Evolutionary conservation across 2,329 filamentous ascomycete genomes (phyloP).

Genomic region (Trichophyton benhamiae): DNA sequence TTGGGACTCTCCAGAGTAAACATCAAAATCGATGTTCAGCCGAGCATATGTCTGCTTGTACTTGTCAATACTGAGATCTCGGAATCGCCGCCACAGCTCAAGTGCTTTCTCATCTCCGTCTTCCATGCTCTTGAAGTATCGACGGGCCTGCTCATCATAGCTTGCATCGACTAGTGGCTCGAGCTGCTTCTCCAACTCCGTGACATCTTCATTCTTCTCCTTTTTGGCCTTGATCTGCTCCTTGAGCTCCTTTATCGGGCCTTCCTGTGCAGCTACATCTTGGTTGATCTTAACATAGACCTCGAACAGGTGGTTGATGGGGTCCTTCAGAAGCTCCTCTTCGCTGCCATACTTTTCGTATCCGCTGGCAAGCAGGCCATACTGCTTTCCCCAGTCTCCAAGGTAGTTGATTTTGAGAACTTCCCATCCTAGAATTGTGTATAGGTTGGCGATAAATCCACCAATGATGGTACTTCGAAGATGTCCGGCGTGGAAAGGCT

Average conservation of each 20-base stretch:
- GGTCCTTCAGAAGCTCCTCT: constrained; percentile 47
- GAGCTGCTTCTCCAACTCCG: constrained; percentile 39
- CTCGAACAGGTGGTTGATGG: constrained; percentile 53
- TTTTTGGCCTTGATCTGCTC: constrained; percentile 38
- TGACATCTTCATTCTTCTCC: constrained; percentile 38
- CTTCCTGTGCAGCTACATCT: constrained; percentile 45
- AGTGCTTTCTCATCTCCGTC: constrained; percentile 49
- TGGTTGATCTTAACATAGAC: constrained; percentile 54
- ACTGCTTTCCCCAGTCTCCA: constrained; percentile 58
- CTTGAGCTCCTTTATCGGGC: constrained; percentile 43
- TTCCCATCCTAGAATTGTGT: constrained; percentile 49
- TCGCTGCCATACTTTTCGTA: constrained; percentile 51
- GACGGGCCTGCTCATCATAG: constrained; percentile 48
- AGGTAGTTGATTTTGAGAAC: constrained; percentile 55
- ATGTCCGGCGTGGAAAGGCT: constrained; percentile 55
- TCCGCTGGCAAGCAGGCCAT: constrained; percentile 50
- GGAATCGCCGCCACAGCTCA: constrained; percentile 51
- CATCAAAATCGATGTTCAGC: constrained; percentile 53
- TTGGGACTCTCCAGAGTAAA: constrained; percentile 58
- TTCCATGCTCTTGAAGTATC: constrained; percentile 57
- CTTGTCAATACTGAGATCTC: constrained; percentile 51
- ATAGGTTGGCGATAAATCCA: constrained; percentile 51
- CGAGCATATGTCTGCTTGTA: constrained; percentile 53
- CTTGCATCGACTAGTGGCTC: constrained; percentile 39
- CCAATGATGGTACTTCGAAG: constrained; percentile 56